Base-by-base conservation (phyloP, 140 eudicot species). In the Eryngium alpinum region DNA sequence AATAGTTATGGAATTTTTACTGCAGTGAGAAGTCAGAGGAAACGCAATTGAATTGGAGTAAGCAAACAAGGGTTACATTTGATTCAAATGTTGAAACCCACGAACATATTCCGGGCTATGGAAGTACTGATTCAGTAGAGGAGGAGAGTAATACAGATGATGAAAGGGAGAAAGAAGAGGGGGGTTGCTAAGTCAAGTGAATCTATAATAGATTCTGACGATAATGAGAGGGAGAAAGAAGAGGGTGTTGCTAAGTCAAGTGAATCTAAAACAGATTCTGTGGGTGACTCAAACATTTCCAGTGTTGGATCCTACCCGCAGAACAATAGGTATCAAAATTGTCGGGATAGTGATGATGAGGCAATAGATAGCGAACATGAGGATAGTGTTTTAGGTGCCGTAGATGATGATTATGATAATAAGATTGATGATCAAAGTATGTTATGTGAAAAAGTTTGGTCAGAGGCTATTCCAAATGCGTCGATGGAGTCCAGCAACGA, bases 261-360 rank as follows among this genome's bases (percentile, higher is more conserved):
- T 74, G 83, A 83, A 56, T 84, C 91, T n/a, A 38, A 73, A 38
- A 75, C 92, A 7, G 53, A 34, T 46, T 92, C 92, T 52, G 85
- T 69, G 53, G 85, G 86, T 72, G 89, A 85, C 85, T 88, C 95
- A 0, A 79, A 79, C 71, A 77, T 71, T n/a, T 86, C 87, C 0
- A 91, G 91, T 63, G 84, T 74, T 82, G 88, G 83, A 72, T 91
- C 93, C 14, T 92, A 88, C 80, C 97, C 97, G 33, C 90, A 90
- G 50, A 92, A 92, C 77, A 88, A 96, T 78, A 83, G 99, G 91
- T 93, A 96, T 50, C 94, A 95, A 46, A 96, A 93, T 71, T 89
- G 91, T 75, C 62, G 89, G 80, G 98, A 91, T 77, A 93, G 94
- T 87, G 99, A 93, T 21, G 96, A 90, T 83, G 99, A 93, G 83